Base-by-base conservation (phyloP, 441 rosid species). In the Arabidopsis hybrid region DNA sequence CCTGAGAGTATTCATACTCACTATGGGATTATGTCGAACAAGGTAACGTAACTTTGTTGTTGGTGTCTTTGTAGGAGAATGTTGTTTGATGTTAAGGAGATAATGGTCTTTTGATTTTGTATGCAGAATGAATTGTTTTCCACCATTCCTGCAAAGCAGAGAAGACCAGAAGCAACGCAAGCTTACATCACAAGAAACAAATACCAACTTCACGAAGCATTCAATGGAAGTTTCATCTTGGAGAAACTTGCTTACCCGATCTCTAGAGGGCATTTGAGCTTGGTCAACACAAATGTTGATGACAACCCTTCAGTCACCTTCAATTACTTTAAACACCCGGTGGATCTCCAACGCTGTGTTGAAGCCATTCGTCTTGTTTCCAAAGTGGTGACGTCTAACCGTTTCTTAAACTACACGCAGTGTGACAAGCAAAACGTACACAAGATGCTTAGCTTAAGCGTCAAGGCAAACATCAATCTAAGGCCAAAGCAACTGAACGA, bases 181-280 rank as follows among this genome's bases (percentile, higher is more conserved):
- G 90, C 85, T 14, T 88, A 80, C 88, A 40, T 75, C 12, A 59
- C 52, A 49, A 80, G 86, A 71, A 95, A 91, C 78, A 87, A 76
- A 68, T 79, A 80, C 59, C 62, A 87, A 29, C 95, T 96, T 55
- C 83, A 65, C 6, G 99, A 95, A 77, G 91, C 90, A 70, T 95
- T 95, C 86, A 82, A 76, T 14, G 99, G 99, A 80, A 97, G 99
- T 7, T 95, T 95, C 88, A 85, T 91, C 71, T 82, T 95, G 29
- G 97, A 90, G 73, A 95, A 95, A 84, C 76, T 95, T 11, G 88
- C 96, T 26, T 64, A 11, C 38, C 99, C 99, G 0, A 7, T 82
- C n/a, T 93, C 99, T 49, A 81, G 71, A 35, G 99, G 99, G 5
- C 81, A 88, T 49, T 86, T 95, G 65, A 86, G 52, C 40, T 78